Conservation (phyloP, 2,329 filamentous ascomycete genomes). For the Shiraia bambusicola region DNA sequence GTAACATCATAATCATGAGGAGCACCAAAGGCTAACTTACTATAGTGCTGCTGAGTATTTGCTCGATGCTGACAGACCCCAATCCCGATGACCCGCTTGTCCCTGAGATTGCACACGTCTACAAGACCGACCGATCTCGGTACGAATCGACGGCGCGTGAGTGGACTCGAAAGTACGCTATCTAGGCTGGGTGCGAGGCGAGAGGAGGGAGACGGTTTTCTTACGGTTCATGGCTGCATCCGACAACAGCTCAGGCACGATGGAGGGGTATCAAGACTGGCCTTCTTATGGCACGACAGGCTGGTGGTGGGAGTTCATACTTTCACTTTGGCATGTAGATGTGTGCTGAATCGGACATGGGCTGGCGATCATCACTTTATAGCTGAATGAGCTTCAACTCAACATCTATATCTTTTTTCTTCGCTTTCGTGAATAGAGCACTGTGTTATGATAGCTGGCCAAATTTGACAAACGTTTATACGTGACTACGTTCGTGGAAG, state of each 20-base stretch:
- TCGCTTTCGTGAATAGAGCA: not conserved
- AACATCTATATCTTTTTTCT: not conserved
- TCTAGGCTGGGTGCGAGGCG: constrained; percentile 55
- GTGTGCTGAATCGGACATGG: constrained; percentile 35
- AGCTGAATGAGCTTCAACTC: constrained; percentile 23
- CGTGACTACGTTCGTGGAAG: too few species aligned
- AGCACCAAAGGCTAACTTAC: constrained; percentile 20
- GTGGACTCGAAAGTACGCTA: constrained; percentile 99
- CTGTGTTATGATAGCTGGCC: too few species aligned
- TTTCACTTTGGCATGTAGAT: constrained; percentile 32
- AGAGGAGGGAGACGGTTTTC: constrained; percentile 20
- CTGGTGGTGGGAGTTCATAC: constrained; percentile 30
- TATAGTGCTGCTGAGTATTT: constrained; percentile 93
- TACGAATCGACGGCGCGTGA: constrained; percentile 97
- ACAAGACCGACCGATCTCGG: constrained; percentile 95
- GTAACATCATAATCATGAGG: not conserved
- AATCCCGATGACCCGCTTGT: constrained; percentile 99
- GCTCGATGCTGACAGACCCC: constrained; percentile 98
- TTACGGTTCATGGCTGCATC: constrained; percentile 29
- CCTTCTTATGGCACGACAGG: constrained; percentile 31
- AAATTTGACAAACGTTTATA: too few species aligned
- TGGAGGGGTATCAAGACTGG: constrained; percentile 25
- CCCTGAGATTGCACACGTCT: constrained; percentile 97
- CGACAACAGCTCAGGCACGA: constrained; percentile 13
- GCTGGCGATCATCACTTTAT: constrained; percentile 35